Evolutionary conservation across 2,329 filamentous ascomycete genomes (phyloP).

Genomic region (Hansfordia pulvinata): DNA sequence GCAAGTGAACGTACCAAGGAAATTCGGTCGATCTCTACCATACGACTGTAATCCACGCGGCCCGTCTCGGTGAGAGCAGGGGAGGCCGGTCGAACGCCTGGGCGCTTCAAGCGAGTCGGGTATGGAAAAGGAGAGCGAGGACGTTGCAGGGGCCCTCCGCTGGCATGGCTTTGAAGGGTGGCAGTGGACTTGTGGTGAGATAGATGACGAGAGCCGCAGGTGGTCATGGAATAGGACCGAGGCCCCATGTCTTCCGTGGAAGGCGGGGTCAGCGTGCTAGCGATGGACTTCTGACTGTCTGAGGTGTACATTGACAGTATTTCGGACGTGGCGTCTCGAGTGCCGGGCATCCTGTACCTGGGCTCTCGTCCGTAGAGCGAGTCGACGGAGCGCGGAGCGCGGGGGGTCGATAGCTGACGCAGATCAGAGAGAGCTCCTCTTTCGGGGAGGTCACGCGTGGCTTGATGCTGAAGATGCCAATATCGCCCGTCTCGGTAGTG

Average conservation of each 20-base stretch:
- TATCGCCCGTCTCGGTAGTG: slow-evolving; percentile 52
- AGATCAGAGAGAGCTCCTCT: slow-evolving; percentile 15
- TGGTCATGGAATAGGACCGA: slow-evolving; percentile 41
- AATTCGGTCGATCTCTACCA: slow-evolving; percentile 33
- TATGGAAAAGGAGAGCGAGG: slow-evolving; percentile 46
- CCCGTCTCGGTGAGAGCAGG: slow-evolving; percentile 34
- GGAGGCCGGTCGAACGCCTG: slow-evolving; percentile 33
- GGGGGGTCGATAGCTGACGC: slow-evolving; percentile 13
- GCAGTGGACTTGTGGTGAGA: slow-evolving; percentile 32
- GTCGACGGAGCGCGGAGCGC: slow-evolving; percentile 18
- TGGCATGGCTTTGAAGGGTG: slow-evolving; percentile 32
- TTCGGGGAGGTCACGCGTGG: slow-evolving; percentile 20
- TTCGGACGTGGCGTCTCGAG: slow-evolving; percentile 38
- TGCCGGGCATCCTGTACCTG: slow-evolving; percentile 29
- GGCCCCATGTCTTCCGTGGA: slow-evolving; percentile 26
- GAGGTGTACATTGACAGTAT: slow-evolving; percentile 41
- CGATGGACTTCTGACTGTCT: slow-evolving; percentile 29
- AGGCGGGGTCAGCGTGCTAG: slow-evolving; percentile 26
- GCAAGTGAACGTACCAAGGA: slow-evolving; percentile 34
- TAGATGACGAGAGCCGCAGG: slow-evolving; percentile 30
- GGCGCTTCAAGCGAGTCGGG: slow-evolving; percentile 40
- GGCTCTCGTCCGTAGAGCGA: slow-evolving; percentile 23
- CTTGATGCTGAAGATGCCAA: slow-evolving; percentile 44
- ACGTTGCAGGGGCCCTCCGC: slow-evolving; percentile 28
- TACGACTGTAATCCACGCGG: slow-evolving; percentile 32